Percentiles rank a stretch among this genome's conserved stretches.
These are phyloP conservation scores for Blastobotrys malaysiensis DNA, from an alignment of 1,139 yeast genomes.

Conservation along the genomic window DNA sequence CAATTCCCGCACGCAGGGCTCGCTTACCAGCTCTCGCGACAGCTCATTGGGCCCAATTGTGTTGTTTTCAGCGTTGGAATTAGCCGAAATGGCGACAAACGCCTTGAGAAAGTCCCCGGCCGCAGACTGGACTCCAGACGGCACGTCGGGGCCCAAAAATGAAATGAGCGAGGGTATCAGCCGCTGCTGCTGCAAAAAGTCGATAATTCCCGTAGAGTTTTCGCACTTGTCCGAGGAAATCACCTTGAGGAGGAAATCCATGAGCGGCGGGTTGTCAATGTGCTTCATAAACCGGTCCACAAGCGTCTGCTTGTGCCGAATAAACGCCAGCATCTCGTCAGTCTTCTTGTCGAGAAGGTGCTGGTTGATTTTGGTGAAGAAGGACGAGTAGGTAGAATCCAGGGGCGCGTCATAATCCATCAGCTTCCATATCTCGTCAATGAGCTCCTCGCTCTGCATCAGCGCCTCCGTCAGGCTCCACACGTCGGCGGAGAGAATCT, in stretches of 20 bases:
- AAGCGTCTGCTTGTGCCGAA: slow-evolving; percentile 57
- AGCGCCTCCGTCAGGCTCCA: slow-evolving; percentile 93
- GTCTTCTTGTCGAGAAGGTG: slow-evolving; percentile 88
- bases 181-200: slow-evolving; percentile 58
- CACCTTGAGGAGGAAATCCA: slow-evolving; percentile 74
- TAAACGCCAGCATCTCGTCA: slow-evolving; percentile 69
- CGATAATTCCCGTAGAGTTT: slow-evolving; percentile 63
- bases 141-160: slow-evolving; percentile 51
- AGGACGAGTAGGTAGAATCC: slow-evolving; percentile 72
- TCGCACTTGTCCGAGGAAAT: slow-evolving; percentile 78
- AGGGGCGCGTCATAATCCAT: slow-evolving; percentile 61
- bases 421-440: slow-evolving; percentile 73
- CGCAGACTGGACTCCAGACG: slow-evolving; percentile 77
- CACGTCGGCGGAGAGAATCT: slow-evolving; percentile 83
- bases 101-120: slow-evolving; percentile 96
- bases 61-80: slow-evolving; percentile 73
- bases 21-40: slow-evolving; percentile 81
- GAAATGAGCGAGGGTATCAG: slow-evolving; percentile 55
- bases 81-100: slow-evolving; percentile 89
- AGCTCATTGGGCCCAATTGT: slow-evolving; percentile 96
- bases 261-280: slow-evolving; percentile 77
- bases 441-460: slow-evolving; percentile 63
- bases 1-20: slow-evolving; percentile 57
- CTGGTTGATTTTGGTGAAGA: slow-evolving; percentile 92
- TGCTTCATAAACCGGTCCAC: slow-evolving; percentile 71